Evolutionary conservation across 495 filamentous ascomycete genomes (phyloP), one percentile per base, ranked within the genome.

Genomic region (Neurospora sp.): DNA sequence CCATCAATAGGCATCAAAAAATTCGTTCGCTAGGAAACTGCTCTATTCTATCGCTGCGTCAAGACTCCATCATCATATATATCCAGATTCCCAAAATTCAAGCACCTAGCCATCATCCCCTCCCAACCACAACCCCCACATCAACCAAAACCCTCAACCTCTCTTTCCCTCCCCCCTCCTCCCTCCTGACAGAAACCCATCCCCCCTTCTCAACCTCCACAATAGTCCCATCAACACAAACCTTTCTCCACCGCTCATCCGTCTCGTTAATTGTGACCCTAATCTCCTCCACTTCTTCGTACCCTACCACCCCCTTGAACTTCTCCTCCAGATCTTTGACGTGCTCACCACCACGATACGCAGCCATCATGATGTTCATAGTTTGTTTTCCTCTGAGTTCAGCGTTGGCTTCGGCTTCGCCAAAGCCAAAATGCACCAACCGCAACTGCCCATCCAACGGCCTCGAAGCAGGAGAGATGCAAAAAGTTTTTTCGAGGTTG

Each of bases 221-320:
- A 75, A 97, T 94, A 73, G 90, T 92, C 14, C 95, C 95, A 83
- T 98, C 95, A 31, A 98, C 84, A 78, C 94, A 98, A 3, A 96
- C 88, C 74, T 93, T 88, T 72, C 94, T 83, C 94, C 93, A 97
- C 74, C 88, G 84, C 54, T 88, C 78, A 69, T 92, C 88, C 16
- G 78, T 73, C 76, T 94, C 91, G 10, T 85, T 31, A 31, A 31
- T 31, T 31, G 31, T 31, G 31, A 31, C 31, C 31, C 31, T 31
- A 31, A 31, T 62, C 31, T 87, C 86, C 3, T 90, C 87, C 48
- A 93, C 82, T 35, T 86, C 83, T 23, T 89, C 86, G 79, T 97
- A 97, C 0, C 85, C 85, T 2, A 95, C 91, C 39, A 75, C 75
- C 9, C 82, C 73, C 72, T 77, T 72, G 9, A 66, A 38, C 39